A percentile compares a stretch with the other conserved stretches of the same genome.
Evolutionary conservation across 192 early-diverging fungal genomes (phyloP).

Genomic region (Linderina pennispora): DNA sequence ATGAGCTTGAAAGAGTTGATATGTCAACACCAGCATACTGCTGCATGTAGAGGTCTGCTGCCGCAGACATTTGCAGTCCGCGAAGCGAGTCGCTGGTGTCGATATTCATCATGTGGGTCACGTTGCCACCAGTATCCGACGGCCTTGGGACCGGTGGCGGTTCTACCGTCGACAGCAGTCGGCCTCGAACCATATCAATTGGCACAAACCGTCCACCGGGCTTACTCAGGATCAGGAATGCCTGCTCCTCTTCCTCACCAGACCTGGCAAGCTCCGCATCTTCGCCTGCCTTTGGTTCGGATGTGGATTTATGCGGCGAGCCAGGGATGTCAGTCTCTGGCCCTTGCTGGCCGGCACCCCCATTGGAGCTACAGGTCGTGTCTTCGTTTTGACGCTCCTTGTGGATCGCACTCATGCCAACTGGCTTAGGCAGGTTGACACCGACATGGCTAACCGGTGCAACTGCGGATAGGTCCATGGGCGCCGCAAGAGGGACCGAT

Average conservation of each 20-base stretch:
- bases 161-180: slow-evolving; percentile 32
- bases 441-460: background rate
- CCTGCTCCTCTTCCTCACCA: background rate
- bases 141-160: slow-evolving; percentile 17
- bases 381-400: background rate
- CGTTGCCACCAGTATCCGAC: slow-evolving; percentile 30
- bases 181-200: slow-evolving; percentile 35
- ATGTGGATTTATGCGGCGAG: too few species aligned
- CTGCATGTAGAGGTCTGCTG: slow-evolving; percentile 11
- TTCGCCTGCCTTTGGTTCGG: background rate
- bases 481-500: background rate
- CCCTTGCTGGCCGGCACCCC: too few species aligned
- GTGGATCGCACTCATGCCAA: background rate
- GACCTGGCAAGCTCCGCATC: too few species aligned
- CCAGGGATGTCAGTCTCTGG: too few species aligned
- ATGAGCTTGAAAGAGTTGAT: slow-evolving; percentile 17
- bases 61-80: slow-evolving; percentile 14
- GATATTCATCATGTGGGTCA: slow-evolving; percentile 42
- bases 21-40: slow-evolving; percentile 14
- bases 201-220: slow-evolving; percentile 49
- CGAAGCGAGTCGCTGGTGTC: slow-evolving; percentile 16
- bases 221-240: slow-evolving; percentile 42
- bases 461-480: background rate
- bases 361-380: too few species aligned
- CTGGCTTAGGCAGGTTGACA: background rate